Conservation (phyloP, 805 yeast species). For the Candida silvicultrix region DNA sequence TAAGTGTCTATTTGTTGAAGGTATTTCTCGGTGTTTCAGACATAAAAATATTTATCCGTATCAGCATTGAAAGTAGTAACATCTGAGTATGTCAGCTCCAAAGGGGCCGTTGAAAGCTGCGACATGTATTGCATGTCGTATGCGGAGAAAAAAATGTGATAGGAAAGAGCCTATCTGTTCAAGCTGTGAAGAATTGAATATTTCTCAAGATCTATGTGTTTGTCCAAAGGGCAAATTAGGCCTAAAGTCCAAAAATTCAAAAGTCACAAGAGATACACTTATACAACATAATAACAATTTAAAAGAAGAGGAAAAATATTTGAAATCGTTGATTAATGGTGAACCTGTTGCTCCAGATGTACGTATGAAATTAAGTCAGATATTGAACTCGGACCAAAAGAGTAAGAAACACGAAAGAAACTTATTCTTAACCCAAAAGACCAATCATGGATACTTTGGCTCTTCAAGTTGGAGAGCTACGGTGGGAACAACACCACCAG, state of each 20-base stretch:
- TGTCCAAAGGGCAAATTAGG: not conserved
- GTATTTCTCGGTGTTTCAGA: too few species aligned
- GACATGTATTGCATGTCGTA: conserved; percentile 1
- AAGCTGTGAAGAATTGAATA: not conserved
- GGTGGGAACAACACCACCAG: not conserved
- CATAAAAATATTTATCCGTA: not conserved
- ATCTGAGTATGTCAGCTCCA: not conserved
- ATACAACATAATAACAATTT: not conserved
- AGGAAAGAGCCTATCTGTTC: not conserved
- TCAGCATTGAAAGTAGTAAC: not conserved
- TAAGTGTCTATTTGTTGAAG: too few species aligned
- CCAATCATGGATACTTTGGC: not conserved
- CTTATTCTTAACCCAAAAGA: not conserved
- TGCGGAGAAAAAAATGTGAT: not conserved
- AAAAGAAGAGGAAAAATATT: not conserved
- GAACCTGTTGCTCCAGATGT: not conserved
- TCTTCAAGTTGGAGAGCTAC: not conserved
- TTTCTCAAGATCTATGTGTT: not conserved
- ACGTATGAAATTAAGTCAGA: not conserved
- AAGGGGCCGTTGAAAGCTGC: not conserved
- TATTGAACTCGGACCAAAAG: not conserved
- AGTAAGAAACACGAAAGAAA: not conserved
- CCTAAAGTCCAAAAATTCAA: not conserved
- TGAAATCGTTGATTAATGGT: not conserved
- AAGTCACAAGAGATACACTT: not conserved